Evolutionary conservation across 1,139 yeast genomes (phyloP), one percentile per base, ranked within the genome.

Genomic region (Suhomyces yuchorum): DNA sequence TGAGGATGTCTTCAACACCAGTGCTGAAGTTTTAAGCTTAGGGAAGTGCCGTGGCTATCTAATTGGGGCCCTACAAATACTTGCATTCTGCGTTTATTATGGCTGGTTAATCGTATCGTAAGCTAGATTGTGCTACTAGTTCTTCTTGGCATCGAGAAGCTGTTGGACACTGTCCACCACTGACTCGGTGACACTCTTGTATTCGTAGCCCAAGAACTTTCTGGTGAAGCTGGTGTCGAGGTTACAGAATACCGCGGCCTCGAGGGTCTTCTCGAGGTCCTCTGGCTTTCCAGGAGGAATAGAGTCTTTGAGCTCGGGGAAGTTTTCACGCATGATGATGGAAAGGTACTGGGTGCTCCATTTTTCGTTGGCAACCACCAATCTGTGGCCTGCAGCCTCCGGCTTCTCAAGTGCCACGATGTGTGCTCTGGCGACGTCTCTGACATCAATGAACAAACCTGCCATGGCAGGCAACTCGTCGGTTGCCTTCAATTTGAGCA

Each of bases 191-290:
- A 26, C 14, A 12, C n/a, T 26, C 14, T 11, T 26, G 45, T 71
- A 75, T 20, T 73, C 61, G 48, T 68, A 70, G 0, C 77, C 78
- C 40, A 76, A 61, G 41, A 65, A 55, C 41, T 61, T 52, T 44
- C 53, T 56, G n/a, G 81, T 75, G 50, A 61, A 63, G 11, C 69
- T 57, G 46, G 67, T 68, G 51, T 73, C 77, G 44, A 68, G 15
- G 9, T 18, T 20, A 18, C 18, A 15, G 14, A 11, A 26, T 4
- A 26, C 30, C 2, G 30, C 30, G 14, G 8, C 30, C 8, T 26
- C 14, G n/a, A 26, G n/a, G 30, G 30, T 26, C 30, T 26, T 26
- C 6, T 26, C 14, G 14, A 26, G 14, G 14, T 26, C 11, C 5
- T 26, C 30, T 26, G 30, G 30, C 14, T 26, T 26, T 11, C 30